A percentile compares a stretch with the other conserved stretches of the same genome.
Conservation (phyloP, 176 grass and related monocot species). For the Pontederia paniculata region DNA sequence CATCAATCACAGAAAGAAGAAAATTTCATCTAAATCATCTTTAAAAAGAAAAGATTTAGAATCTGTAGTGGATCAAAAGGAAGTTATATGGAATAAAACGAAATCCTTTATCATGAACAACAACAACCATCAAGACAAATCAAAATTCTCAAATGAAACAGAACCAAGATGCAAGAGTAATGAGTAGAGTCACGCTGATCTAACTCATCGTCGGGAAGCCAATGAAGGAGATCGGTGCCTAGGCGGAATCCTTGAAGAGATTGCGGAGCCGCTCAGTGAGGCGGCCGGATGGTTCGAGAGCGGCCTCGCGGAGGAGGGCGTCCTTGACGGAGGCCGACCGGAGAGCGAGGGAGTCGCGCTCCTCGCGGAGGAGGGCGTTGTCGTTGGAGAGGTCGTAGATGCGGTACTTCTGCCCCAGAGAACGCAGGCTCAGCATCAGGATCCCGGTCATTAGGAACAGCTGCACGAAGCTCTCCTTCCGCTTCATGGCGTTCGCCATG, state of each 20-base stretch:
- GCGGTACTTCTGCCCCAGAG: conserved; percentile 78
- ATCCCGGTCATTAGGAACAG: conserved; percentile 68
- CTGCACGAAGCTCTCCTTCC: conserved; percentile 77
- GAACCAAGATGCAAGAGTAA: no score
- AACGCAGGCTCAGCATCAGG: conserved; percentile 73
- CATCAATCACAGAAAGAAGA: no score
- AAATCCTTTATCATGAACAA: no score
- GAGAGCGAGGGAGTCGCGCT: conserved; percentile 32
- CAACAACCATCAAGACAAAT: no score
- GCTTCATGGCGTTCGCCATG: conserved; percentile 53
- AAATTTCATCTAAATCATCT: no score
- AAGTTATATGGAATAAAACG: no score
- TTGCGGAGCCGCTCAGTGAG: conserved; percentile 57
- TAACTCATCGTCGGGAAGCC: not conserved
- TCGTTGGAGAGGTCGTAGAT: conserved; percentile 59
- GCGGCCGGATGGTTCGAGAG: conserved; percentile 41
- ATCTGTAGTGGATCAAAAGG: no score
- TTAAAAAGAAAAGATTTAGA: no score
- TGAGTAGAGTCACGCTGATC: no score
- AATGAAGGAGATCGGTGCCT: not conserved
- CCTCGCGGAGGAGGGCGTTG: conserved; percentile 46
- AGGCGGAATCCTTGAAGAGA: conserved; percentile 42
- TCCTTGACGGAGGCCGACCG: conserved; percentile 52
- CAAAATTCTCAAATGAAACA: no score
- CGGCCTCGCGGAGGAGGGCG: conserved; percentile 50